Conservation (phyloP, 495 filamentous ascomycete genomes). For the Glonium stellatum region DNA sequence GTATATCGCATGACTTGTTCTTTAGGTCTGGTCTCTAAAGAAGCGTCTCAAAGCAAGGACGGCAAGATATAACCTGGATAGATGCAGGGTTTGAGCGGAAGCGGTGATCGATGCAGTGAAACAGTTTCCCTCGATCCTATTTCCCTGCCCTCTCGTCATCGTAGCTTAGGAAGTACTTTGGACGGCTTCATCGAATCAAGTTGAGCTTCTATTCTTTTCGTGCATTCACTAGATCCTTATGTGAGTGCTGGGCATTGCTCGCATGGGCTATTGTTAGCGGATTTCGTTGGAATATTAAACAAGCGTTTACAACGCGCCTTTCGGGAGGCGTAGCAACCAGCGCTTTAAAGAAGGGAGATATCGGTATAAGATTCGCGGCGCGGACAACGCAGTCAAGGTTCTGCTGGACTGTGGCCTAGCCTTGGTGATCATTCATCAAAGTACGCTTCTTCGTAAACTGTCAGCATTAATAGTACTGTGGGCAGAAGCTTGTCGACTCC, state of each 20-base stretch:
- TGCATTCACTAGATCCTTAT: background rate
- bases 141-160: conserved; percentile 15
- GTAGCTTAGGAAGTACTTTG: conserved; percentile 1
- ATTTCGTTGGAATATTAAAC: background rate
- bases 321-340: conserved; percentile 26
- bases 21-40: background rate
- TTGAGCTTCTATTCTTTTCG: conserved; percentile 3
- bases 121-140: conserved; percentile 25
- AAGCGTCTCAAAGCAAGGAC: conserved; percentile 7
- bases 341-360: conserved; percentile 8
- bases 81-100: conserved; percentile 22
- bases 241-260: background rate
- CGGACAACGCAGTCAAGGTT: conserved; percentile 1
- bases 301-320: conserved; percentile 24
- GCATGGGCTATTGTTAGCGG: background rate
- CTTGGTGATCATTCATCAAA: background rate
- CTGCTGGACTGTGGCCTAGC: conserved; percentile 1
- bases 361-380: conserved; percentile 6
- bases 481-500: background rate
- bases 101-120: conserved; percentile 22
- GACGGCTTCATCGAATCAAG: conserved; percentile 9
- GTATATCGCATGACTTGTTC: conserved; percentile 10
- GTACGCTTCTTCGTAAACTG: background rate
- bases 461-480: background rate
- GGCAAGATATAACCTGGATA: conserved; percentile 7